phyloP scores from a whole-genome alignment of 176 grass and related monocot genomes.

The Cenchrus purpureus region DNA sequence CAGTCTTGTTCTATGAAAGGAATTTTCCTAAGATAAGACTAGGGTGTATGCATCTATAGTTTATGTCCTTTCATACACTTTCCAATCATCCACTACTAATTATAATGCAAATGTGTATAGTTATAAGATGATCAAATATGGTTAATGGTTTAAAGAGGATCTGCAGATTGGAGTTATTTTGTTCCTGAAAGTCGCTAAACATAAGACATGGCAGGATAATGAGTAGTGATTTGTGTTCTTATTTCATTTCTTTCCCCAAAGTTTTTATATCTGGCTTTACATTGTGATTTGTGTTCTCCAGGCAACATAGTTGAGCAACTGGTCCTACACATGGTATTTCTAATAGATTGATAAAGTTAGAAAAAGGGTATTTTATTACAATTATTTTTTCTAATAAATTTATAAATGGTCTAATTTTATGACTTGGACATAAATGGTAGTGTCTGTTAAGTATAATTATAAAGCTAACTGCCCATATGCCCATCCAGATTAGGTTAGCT shows the following conservation, averaged over 20 bases:
- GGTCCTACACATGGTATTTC: background rate
- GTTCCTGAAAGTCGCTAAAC: constrained; percentile 1
- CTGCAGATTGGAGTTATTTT: background rate
- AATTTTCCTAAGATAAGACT: background rate
- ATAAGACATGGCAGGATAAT: background rate
- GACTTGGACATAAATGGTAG: background rate
- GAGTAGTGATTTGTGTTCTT: background rate
- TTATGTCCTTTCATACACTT: background rate
- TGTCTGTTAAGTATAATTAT: background rate
- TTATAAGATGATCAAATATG: background rate
- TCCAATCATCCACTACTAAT: background rate
- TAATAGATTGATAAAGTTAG: background rate
- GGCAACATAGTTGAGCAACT: background rate
- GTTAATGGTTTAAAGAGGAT: background rate
- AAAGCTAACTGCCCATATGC: background rate
- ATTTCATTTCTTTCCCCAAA: background rate
- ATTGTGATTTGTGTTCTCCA: background rate
- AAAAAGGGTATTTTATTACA: background rate
- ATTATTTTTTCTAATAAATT: background rate
- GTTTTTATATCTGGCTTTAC: constrained; percentile 3
- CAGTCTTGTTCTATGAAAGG: background rate
- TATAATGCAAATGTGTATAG: background rate
- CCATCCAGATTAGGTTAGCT: background rate
- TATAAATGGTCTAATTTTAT: background rate
- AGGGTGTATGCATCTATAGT: background rate